These are phyloP conservation scores for Lizanozyma gosingica DNA, from an alignment of 1,139 yeast species.

Conservation along the genomic window DNA sequence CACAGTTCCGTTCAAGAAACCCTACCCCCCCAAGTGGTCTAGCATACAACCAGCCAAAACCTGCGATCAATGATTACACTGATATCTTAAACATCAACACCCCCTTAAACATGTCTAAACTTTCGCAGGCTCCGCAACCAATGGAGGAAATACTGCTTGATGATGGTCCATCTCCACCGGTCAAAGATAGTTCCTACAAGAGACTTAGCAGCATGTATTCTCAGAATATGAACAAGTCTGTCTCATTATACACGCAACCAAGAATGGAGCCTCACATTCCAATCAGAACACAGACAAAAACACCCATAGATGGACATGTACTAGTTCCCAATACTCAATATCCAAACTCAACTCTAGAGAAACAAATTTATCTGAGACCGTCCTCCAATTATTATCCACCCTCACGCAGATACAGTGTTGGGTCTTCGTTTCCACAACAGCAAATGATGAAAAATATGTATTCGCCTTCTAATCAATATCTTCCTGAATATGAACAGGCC, in stretches of 20 bases:
- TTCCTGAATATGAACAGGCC: not conserved
- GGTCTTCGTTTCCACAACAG: not conserved
- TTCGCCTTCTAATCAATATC: not conserved
- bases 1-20: constrained; percentile 18
- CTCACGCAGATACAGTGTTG: not conserved
- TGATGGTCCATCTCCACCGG: not conserved
- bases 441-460: too few species aligned
- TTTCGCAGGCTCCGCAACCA: not conserved
- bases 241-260: too few species aligned
- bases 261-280: not conserved
- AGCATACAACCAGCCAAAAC: not conserved
- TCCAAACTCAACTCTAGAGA: not conserved
- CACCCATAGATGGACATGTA: not conserved
- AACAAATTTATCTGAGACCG: not conserved
- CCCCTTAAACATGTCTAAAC: not conserved
- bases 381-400: not conserved
- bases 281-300: not conserved
- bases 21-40: constrained; percentile 13
- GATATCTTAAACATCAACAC: not conserved
- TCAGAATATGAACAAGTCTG: too few species aligned
- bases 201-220: not conserved
- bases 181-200: not conserved
- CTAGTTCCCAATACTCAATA: not conserved
- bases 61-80: not conserved
- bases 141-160: not conserved